Conservation (phyloP, 2,329 filamentous ascomycete species). For the Calonectria pseudoreteaudii region DNA sequence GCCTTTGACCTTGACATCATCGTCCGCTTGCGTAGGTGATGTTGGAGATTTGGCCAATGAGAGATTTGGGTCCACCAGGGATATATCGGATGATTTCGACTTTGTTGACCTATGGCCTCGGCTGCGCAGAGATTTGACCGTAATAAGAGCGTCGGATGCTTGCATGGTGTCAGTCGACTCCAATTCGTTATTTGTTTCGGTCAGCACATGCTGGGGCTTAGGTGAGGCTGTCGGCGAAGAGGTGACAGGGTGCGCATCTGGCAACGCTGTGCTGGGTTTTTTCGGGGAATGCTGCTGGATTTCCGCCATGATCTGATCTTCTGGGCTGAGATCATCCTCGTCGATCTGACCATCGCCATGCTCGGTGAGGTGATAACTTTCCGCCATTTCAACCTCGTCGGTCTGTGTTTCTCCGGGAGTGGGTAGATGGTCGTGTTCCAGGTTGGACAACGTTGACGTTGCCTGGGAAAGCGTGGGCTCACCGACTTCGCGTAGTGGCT, state of each 20-base stretch:
- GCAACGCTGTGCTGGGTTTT: slow-evolving; percentile 9
- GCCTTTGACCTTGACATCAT: slow-evolving; percentile 32
- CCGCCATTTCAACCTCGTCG: slow-evolving; percentile 31
- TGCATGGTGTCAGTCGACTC: slow-evolving; percentile 26
- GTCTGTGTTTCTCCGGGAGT: slow-evolving; percentile 40
- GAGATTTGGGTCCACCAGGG: slow-evolving; percentile 46
- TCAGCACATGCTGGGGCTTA: slow-evolving; percentile 20
- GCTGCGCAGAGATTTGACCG: slow-evolving; percentile 47
- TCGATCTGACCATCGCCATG: slow-evolving; percentile 24
- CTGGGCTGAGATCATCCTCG: slow-evolving; percentile 39
- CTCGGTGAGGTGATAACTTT: slow-evolving; percentile 20
- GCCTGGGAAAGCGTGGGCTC: slow-evolving; percentile 24
- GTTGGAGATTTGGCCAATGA: slow-evolving; percentile 40
- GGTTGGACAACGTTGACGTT: slow-evolving; percentile 19
- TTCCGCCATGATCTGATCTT: slow-evolving; percentile 47
- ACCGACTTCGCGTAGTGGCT: slow-evolving; percentile 25
- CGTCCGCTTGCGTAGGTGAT: slow-evolving; percentile 21
- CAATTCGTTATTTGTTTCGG: slow-evolving; percentile 20
- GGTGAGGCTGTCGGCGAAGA: slow-evolving; percentile 28
- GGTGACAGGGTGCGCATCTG: slow-evolving; percentile 22
- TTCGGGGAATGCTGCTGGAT: slow-evolving; percentile 43
- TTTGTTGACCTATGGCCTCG: slow-evolving; percentile 39
- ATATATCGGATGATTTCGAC: slow-evolving; percentile 39
- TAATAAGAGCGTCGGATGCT: slow-evolving; percentile 42
- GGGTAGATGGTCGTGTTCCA: slow-evolving; percentile 32